Percentiles rank a stretch among this genome's conserved stretches.
Conservation (phyloP, 2,329 filamentous ascomycete species). For the Endoconidiophora polonica region DNA sequence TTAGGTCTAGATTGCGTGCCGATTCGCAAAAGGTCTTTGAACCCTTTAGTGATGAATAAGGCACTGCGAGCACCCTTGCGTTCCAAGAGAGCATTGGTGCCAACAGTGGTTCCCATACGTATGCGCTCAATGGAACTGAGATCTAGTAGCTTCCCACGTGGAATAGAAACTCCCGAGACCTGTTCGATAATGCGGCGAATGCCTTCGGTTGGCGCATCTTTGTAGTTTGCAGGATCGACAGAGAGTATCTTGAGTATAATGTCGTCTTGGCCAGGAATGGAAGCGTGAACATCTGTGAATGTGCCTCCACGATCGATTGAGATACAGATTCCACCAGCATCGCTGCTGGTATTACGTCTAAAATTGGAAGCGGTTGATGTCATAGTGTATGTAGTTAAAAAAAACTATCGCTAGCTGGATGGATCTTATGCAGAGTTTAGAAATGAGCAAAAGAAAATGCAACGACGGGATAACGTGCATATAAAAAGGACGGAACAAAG, state of each 20-base stretch:
- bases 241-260: constrained; percentile 78
- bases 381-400: no score
- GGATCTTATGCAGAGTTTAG: no score
- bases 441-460: no score
- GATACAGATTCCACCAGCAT: constrained; percentile 44
- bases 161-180: constrained; percentile 60
- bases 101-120: constrained; percentile 89
- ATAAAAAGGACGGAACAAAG: no score
- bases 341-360: no score
- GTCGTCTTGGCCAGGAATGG: constrained; percentile 54
- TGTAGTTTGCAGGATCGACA: constrained; percentile 78
- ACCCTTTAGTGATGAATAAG: constrained; percentile 73
- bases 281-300: constrained; percentile 84
- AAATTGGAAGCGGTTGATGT: no score
- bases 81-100: constrained; percentile 81
- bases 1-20: constrained; percentile 79
- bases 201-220: constrained; percentile 78
- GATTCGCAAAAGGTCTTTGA: constrained; percentile 74
- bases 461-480: no score
- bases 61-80: constrained; percentile 80
- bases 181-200: constrained; percentile 72
- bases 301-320: constrained; percentile 72
- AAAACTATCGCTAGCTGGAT: no score
- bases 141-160: constrained; percentile 63
- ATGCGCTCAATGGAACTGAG: constrained; percentile 77